A percentile compares a stretch with the other conserved stretches of the same genome.
Evolutionary conservation across 2,329 filamentous ascomycete genomes (phyloP).

Genomic region (Akanthomyces uredinophilus): DNA sequence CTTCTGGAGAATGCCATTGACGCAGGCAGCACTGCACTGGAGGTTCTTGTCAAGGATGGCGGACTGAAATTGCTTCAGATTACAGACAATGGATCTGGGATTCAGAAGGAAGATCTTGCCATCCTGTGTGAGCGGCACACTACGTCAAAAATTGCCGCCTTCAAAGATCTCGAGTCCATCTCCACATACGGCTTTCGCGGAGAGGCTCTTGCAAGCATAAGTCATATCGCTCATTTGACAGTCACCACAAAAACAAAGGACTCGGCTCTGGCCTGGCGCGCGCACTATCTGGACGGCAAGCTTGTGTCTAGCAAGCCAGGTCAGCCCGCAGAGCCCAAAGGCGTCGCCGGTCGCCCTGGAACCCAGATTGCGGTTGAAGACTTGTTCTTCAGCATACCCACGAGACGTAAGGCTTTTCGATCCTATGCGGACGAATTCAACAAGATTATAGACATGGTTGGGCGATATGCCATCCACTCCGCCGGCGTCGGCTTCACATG

Average conservation of each 20-base stretch:
- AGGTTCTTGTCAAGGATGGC: conserved; percentile 90
- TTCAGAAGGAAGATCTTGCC: conserved; percentile 87
- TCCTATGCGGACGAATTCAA: conserved; percentile 93
- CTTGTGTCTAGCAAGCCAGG: conserved; percentile 81
- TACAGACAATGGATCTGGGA: conserved; percentile 94
- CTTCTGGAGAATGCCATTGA: conserved; percentile 96
- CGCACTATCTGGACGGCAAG: conserved; percentile 78
- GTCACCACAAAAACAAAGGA: conserved; percentile 91
- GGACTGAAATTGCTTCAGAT: conserved; percentile 94
- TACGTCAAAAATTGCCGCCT: conserved; percentile 89
- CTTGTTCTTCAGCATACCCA: conserved; percentile 93
- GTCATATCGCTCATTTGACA: conserved; percentile 91
- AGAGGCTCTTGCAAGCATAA: conserved; percentile 94
- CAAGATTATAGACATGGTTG: conserved; percentile 93
- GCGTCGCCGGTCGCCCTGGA: conserved; percentile 78
- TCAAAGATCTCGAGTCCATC: conserved; percentile 87
- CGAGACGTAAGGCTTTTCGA: conserved; percentile 79
- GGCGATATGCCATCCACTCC: conserved; percentile 90
- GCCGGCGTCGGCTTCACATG: conserved; percentile 89
- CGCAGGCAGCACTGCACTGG: conserved; percentile 86
- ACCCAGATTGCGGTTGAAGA: conserved; percentile 97
- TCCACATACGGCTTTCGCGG: conserved; percentile 97
- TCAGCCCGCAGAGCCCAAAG: conserved; percentile 78
- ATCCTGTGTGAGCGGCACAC: conserved; percentile 96
- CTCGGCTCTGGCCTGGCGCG: conserved; percentile 84